These are phyloP conservation scores for Bipolaris bicolor DNA, from an alignment of 2,329 filamentous ascomycete species.

Conservation along the genomic window DNA sequence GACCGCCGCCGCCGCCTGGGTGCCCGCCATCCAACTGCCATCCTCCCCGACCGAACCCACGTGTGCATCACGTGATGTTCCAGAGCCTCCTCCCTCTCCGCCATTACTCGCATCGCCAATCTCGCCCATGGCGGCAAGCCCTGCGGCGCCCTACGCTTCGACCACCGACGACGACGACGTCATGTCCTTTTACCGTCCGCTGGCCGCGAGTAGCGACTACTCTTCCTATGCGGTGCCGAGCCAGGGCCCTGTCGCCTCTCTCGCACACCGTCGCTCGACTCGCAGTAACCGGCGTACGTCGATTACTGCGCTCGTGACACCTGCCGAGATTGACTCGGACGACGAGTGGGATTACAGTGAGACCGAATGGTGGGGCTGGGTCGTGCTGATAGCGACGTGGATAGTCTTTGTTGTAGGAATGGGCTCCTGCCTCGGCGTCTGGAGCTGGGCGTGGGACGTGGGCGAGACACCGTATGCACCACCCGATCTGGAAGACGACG, in stretches of 20 bases:
- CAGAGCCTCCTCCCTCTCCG: conserved; percentile 43
- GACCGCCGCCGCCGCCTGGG: conserved; percentile 21
- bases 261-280: conserved; percentile 42
- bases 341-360: conserved; percentile 88
- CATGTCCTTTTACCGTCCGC: conserved; percentile 63
- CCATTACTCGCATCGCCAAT: conserved; percentile 46
- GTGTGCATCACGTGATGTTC: conserved; percentile 3
- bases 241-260: conserved; percentile 26
- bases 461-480: conserved; percentile 95
- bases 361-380: conserved; percentile 98
- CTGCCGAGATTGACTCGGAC: conserved; percentile 34
- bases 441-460: conserved; percentile 99
- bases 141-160: conserved; percentile 67
- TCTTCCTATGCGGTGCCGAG: conserved; percentile 42
- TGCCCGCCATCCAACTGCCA: conserved; percentile 23
- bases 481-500: conserved; percentile 92
- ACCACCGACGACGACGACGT: conserved; percentile 86
- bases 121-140: conserved; percentile 56
- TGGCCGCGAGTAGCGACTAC: conserved; percentile 51
- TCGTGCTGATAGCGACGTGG: conserved; percentile 90
- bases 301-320: conserved; percentile 30
- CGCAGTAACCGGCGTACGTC: conserved; percentile 35
- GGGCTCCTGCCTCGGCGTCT: conserved; percentile 92
- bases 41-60: conserved; percentile 19
- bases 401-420: conserved; percentile 95